Conservation (phyloP, 352 stramenopile species). For the Phytophthora citrophthora region DNA sequence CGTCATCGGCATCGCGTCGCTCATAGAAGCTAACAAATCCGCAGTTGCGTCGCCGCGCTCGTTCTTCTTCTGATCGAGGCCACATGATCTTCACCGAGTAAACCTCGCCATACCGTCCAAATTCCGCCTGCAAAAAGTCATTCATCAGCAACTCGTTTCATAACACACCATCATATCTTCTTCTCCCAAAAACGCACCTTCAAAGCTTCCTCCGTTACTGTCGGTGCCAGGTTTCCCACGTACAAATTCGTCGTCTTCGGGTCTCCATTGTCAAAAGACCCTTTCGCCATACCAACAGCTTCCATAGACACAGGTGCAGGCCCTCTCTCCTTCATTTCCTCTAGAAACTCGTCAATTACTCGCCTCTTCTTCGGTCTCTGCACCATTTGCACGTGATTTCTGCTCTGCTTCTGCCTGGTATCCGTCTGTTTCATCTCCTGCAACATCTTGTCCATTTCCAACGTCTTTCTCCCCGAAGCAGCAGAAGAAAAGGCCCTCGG, state of each 20-base stretch:
- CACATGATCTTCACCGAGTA: constrained; percentile 99
- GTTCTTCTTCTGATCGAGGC: constrained; percentile 95
- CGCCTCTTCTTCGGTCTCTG: constrained; percentile 54
- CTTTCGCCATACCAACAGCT: constrained; percentile 38
- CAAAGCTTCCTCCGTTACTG: constrained; percentile 92
- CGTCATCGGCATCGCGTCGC: constrained; percentile 83
- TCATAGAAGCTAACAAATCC: constrained; percentile 97
- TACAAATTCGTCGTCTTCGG: constrained; percentile 94
- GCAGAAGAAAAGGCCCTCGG: background rate
- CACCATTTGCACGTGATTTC: constrained; percentile 13
- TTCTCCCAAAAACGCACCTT: constrained; percentile 37
- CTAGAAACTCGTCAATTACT: constrained; percentile 89
- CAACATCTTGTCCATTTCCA: constrained; percentile 75
- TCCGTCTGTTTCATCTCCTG: constrained; percentile 78
- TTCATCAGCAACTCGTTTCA: constrained; percentile 3
- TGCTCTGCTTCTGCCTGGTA: constrained; percentile 21
- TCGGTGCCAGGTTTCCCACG: constrained; percentile 94
- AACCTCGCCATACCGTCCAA: constrained; percentile 91
- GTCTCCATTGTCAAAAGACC: constrained; percentile 87
- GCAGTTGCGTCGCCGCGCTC: constrained; percentile 88
- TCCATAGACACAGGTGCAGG: constrained; percentile 33
- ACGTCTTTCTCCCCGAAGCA: constrained; percentile 36
- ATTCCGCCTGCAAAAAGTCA: constrained; percentile 56
- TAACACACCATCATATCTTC: background rate
- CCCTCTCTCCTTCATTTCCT: constrained; percentile 86